These are phyloP conservation scores for Schizochytrium sp. DNA, from an alignment of 108 stramenopile genomes.

Conservation along the genomic window DNA sequence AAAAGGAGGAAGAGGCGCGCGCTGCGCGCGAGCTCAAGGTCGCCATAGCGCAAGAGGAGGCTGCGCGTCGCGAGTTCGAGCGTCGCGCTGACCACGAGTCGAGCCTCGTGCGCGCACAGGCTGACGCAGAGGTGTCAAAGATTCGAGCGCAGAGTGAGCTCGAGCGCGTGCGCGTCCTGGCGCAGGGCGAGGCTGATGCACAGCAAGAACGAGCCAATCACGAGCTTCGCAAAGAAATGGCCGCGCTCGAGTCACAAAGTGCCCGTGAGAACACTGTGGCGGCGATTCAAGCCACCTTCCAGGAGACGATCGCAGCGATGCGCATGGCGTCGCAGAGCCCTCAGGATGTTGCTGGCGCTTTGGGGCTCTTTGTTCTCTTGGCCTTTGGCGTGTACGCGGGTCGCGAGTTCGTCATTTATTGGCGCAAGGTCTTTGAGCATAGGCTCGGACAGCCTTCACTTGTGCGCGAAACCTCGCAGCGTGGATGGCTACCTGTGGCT, in stretches of 20 bases:
- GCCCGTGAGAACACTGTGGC: slow-evolving; percentile 80
- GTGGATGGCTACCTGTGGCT: background rate
- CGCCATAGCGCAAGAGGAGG: background rate
- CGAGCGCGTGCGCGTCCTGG: slow-evolving; percentile 74
- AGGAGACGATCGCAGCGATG: slow-evolving; percentile 73
- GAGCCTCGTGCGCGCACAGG: background rate
- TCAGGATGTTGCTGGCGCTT: slow-evolving; percentile 81
- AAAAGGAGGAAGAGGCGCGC: background rate
- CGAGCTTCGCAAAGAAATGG: slow-evolving; percentile 81
- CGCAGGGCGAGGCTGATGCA: slow-evolving; percentile 88
- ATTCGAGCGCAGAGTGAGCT: background rate
- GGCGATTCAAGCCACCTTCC: slow-evolving; percentile 76
- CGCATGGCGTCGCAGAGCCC: slow-evolving; percentile 70
- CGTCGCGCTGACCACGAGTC: background rate
- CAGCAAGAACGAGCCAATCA: slow-evolving; percentile 89
- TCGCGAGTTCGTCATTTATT: background rate
- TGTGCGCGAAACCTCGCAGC: slow-evolving; percentile 85
- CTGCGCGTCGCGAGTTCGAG: background rate
- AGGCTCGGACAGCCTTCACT: slow-evolving; percentile 90
- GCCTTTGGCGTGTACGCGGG: slow-evolving; percentile 75
- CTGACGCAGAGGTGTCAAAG: background rate
- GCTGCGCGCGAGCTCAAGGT: background rate
- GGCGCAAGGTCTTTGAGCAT: slow-evolving; percentile 26
- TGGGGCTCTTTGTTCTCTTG: slow-evolving; percentile 75
- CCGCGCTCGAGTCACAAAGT: slow-evolving; percentile 71